Evolutionary conservation across 208 protist genomes (phyloP).

Genomic region (Trypanosoma avium): DNA sequence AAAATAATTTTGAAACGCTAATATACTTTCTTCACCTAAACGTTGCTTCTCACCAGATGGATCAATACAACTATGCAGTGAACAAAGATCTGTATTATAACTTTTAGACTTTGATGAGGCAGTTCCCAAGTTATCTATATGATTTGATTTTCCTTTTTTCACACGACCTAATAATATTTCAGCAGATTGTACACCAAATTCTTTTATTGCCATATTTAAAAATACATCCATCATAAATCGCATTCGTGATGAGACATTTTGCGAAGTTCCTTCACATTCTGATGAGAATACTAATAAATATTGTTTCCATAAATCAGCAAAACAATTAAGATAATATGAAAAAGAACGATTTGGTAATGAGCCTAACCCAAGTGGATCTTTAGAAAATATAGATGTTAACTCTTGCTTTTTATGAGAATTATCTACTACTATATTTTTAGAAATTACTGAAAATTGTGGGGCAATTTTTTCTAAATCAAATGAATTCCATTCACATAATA

Average conservation of each 20-base stretch:
- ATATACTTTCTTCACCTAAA: conserved; percentile 5
- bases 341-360: conserved; percentile 3
- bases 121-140: neutral
- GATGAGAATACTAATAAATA: neutral
- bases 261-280: neutral
- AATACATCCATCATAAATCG: conserved; percentile 19
- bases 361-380: neutral
- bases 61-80: conserved; percentile 11
- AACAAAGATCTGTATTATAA: conserved; percentile 18
- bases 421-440: neutral
- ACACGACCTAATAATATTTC: conserved; percentile 21
- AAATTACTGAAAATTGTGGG: neutral
- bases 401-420: neutral
- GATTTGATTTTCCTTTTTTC: neutral
- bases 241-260: conserved; percentile 15
- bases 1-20: conserved; percentile 22
- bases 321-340: neutral
- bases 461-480: conserved; percentile 10
- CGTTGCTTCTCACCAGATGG: neutral
- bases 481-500: conserved; percentile 28
- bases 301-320: conserved; percentile 25
- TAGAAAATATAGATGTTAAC: neutral
- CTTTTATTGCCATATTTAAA: conserved; percentile 8
- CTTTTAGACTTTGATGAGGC: neutral
- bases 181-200: conserved; percentile 24